Evolutionary conservation across 495 filamentous ascomycete genomes (phyloP).

Genomic region (Venustampulla echinocandica): DNA sequence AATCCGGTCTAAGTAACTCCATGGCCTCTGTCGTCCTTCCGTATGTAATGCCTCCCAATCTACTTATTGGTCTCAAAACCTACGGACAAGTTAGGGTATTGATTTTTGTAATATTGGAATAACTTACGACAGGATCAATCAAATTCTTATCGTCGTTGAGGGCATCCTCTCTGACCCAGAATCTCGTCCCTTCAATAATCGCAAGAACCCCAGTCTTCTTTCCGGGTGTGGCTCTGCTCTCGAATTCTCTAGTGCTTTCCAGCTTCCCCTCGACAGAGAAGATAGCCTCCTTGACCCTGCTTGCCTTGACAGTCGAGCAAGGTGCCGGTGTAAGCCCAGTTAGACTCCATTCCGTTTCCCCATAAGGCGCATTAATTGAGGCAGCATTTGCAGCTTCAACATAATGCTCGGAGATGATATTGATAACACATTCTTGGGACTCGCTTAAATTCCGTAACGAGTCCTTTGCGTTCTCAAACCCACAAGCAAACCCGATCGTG

Average conservation of each 20-base stretch:
- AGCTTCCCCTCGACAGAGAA: conserved; percentile 76
- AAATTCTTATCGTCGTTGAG: conserved; percentile 65
- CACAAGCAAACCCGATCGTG: conserved; percentile 60
- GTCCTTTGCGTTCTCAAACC: conserved; percentile 56
- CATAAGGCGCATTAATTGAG: conserved; percentile 69
- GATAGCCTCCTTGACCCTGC: conserved; percentile 74
- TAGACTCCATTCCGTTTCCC: conserved; percentile 71
- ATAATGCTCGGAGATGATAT: conserved; percentile 77
- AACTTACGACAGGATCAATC: conserved; percentile 50
- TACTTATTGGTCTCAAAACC: conserved; percentile 63
- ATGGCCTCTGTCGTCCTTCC: conserved; percentile 57
- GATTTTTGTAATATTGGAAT: conserved; percentile 11
- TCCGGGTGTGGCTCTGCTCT: conserved; percentile 56
- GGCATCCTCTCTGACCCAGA: conserved; percentile 87
- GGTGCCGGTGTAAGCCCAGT: conserved; percentile 66
- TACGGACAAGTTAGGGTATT: conserved; percentile 14
- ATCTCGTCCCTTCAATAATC: conserved; percentile 75
- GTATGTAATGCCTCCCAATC: conserved; percentile 81
- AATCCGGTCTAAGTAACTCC: conserved; percentile 73
- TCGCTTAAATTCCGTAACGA: conserved; percentile 64
- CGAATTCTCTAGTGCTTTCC: conserved; percentile 61
- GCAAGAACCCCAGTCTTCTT: conserved; percentile 65
- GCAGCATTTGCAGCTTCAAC: conserved; percentile 81
- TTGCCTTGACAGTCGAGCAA: conserved; percentile 54
- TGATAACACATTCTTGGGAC: conserved; percentile 70